A percentile compares a stretch with the other conserved stretches of the same genome.
phyloP scores from a whole-genome alignment of 2,329 filamentous ascomycete species.

The Cylindrodendrum hubeiense region DNA sequence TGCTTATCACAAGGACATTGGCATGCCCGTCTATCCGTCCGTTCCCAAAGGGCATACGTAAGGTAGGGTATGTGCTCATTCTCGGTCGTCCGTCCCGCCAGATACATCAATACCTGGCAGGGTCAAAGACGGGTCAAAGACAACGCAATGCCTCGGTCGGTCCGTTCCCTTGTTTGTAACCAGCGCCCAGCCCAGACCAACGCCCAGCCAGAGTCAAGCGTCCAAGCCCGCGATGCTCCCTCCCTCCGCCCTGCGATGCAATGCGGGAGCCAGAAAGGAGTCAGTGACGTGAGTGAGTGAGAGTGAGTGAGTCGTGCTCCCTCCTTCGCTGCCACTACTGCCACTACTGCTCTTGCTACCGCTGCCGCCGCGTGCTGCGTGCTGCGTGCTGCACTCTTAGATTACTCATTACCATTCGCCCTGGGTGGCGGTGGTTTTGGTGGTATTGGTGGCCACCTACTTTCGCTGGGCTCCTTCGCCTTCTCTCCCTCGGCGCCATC shows the following conservation, averaged over 20 bases:
- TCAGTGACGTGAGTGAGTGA: background rate
- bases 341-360: background rate
- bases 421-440: constrained; percentile 28
- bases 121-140: too few relatives aligned
- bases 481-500: constrained; percentile 1
- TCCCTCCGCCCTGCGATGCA: background rate
- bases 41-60: constrained; percentile 1
- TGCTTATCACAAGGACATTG: constrained; percentile 12
- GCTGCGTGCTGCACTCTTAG: constrained; percentile 20
- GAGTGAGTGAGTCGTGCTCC: background rate
- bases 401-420: constrained; percentile 23
- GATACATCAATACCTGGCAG: constrained; percentile 12
- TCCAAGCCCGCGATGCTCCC: background rate
- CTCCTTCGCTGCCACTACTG: background rate
- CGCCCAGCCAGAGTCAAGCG: background rate
- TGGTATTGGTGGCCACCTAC: constrained; percentile 32
- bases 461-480: constrained; percentile 13
- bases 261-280: background rate
- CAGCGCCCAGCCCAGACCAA: constrained; percentile 2
- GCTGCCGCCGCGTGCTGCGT: constrained; percentile 36
- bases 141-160: constrained; percentile 20
- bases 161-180: constrained; percentile 15
- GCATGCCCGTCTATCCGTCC: background rate
- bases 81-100: background rate
- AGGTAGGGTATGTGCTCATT: background rate